Evolutionary conservation across 2,329 filamentous ascomycete genomes (phyloP).

Genomic region (Diaporthe capsici): DNA sequence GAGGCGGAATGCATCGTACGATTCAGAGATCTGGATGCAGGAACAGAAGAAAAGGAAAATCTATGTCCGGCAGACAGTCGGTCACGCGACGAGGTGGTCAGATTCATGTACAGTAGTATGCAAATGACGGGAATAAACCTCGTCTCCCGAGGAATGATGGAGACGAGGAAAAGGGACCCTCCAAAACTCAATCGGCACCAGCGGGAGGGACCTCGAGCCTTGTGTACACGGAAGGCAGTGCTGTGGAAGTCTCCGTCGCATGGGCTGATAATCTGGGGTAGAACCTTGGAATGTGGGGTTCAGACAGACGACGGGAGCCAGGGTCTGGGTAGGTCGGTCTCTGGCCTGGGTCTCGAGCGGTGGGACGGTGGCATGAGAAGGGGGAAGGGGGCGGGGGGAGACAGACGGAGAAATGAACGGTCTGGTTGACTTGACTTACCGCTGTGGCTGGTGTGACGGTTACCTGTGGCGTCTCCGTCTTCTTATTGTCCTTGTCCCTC

Average conservation of each 20-base stretch:
- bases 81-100: slow-evolving; percentile 34
- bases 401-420: slow-evolving; percentile 10
- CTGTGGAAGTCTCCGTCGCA: slow-evolving; percentile 37
- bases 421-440: slow-evolving; percentile 36
- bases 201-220: slow-evolving; percentile 2
- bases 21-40: slow-evolving; percentile 34
- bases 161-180: not conserved
- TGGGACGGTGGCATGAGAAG: not conserved
- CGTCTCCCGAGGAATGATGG: slow-evolving; percentile 5
- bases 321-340: slow-evolving; percentile 11
- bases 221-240: not conserved
- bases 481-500: slow-evolving; percentile 30
- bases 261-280: slow-evolving; percentile 44
- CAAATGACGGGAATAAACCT: slow-evolving; percentile 22
- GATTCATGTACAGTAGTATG: slow-evolving; percentile 28
- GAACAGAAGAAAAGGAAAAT: slow-evolving; percentile 28
- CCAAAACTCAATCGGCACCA: slow-evolving; percentile 32
- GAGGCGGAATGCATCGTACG: slow-evolving; percentile 24
- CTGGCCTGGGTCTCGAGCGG: slow-evolving; percentile 3
- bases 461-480: slow-evolving; percentile 26
- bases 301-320: slow-evolving; percentile 27
- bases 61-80: not conserved
- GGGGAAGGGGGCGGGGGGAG: not conserved
- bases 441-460: slow-evolving; percentile 36
- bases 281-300: slow-evolving; percentile 39